phyloP scores from a whole-genome alignment of 169 alveolate genomes.

The Plasmodium cynomolgi region DNA sequence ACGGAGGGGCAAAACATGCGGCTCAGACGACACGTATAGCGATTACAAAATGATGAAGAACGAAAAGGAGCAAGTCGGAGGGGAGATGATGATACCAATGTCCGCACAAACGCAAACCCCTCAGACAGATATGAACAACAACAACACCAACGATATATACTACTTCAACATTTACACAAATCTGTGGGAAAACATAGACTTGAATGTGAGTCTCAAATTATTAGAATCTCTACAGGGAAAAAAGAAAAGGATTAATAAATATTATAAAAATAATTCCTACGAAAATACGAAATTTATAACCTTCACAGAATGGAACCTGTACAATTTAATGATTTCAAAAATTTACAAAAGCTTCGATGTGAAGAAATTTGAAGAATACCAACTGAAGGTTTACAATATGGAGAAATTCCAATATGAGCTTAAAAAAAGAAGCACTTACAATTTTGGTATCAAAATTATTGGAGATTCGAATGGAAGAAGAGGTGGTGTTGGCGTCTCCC shows the following conservation, averaged over 20 bases:
- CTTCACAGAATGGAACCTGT: slow-evolving; percentile 39
- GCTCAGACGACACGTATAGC: background rate
- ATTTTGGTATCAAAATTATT: slow-evolving; percentile 64
- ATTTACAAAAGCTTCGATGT: slow-evolving; percentile 44
- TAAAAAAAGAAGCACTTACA: slow-evolving; percentile 35
- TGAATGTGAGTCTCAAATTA: slow-evolving; percentile 59
- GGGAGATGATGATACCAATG: background rate
- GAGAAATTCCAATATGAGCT: slow-evolving; percentile 19
- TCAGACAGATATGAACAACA: background rate
- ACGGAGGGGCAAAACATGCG: background rate
- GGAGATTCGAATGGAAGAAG: slow-evolving; percentile 13
- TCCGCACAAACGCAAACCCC: background rate
- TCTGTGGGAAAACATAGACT: slow-evolving; percentile 47
- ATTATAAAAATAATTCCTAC: slow-evolving; percentile 29
- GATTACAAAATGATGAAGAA: background rate
- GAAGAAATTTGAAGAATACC: slow-evolving; percentile 47
- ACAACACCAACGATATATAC: slow-evolving; percentile 21
- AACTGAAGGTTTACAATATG: slow-evolving; percentile 19
- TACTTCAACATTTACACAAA: slow-evolving; percentile 46
- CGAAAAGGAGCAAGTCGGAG: background rate
- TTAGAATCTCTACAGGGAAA: background rate
- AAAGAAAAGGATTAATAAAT: slow-evolving; percentile 43
- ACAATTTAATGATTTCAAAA: slow-evolving; percentile 62
- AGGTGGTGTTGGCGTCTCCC: background rate
- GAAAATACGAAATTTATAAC: slow-evolving; percentile 26